Base-by-base conservation (phyloP, 257 asterid species). In the Cruciata laevipes region DNA sequence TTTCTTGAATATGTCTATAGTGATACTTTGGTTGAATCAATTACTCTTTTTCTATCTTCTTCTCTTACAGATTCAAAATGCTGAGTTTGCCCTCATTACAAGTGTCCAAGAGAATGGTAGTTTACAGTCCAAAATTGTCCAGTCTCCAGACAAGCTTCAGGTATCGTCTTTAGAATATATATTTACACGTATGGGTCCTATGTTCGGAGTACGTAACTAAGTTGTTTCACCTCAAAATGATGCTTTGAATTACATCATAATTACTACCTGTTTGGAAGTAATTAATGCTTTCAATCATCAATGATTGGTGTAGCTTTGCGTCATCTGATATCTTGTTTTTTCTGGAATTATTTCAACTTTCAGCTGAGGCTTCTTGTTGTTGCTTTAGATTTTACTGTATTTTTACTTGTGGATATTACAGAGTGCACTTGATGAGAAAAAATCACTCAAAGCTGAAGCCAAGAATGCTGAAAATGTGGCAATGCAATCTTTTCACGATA, bases 141-240 rank as follows among this genome's bases (percentile, higher is more conserved):
- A 94, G 83, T 94, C 97, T 68, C 99, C 99, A 0, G 95, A 88
- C 80, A 94, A 94, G 78, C 96, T 94, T 76, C 99, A 90, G 95
- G 97, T 94, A 75, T 38, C 24, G 73, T 37, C 37, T 67, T 18
- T 74, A 47, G n/a, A 5, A 12, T 18, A 47, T 49, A 12, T 18
- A 47, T 49, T 60, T 60, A 5, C 32, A 32, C 8, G 40, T 35
- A n/a, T 62, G 2, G 33, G 21, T 32, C 16, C 8, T 9, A n/a
- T 62, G 52, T n/a, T 33, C 35, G 38, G 49, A 37, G 6, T 23
- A 18, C 14, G 21, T 35, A 21, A 7, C 61, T 27, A n/a, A n/a
- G 21, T 47, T 59, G 8, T 42, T 59, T 61, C 57, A 17, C 21
- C 25, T 17, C 20, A 31, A 23, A 47, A 32, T 17, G 3, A 23